Evolutionary conservation across 805 yeast genomes (phyloP).

Genomic region (Kodamaea laetipori): DNA sequence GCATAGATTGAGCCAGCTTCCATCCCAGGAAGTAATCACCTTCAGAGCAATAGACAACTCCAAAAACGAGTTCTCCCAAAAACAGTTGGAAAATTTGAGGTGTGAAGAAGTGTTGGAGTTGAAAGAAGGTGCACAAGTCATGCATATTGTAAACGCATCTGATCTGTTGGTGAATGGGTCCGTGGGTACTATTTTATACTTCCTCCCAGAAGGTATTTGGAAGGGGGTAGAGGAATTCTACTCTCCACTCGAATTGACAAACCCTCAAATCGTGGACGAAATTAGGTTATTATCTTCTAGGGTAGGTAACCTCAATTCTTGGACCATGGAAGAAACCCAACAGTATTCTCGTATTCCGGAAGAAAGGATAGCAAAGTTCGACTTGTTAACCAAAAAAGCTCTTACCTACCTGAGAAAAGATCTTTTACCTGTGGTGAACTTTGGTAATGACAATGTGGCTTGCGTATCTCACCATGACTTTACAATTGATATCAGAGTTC

Average conservation of each 20-base stretch:
- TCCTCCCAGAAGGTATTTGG: conserved; percentile 36
- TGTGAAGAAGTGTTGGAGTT: conserved; percentile 64
- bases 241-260: conserved; percentile 19
- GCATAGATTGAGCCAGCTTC: conserved; percentile 39
- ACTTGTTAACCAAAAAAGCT: conserved; percentile 24
- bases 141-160: conserved; percentile 77
- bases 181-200: conserved; percentile 71
- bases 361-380: conserved; percentile 27
- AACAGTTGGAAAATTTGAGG: conserved; percentile 62
- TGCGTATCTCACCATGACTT: conserved; percentile 44
- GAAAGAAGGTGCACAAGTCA: conserved; percentile 89
- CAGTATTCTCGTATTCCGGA: conserved; percentile 24
- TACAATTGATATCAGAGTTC: conserved; percentile 29
- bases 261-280: conserved; percentile 26
- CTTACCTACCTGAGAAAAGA: conserved; percentile 22
- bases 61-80: conserved; percentile 21
- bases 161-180: conserved; percentile 91
- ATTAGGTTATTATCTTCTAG: conserved; percentile 23
- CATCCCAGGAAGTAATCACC: conserved; percentile 38
- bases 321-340: conserved; percentile 21
- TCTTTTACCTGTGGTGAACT: conserved; percentile 49
- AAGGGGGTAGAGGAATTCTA: conserved; percentile 27
- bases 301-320: conserved; percentile 23
- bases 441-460: conserved; percentile 38
- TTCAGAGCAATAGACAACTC: conserved; percentile 47